phyloP scores from a whole-genome alignment of 345 rosid genomes.

The Heritiera fomes region DNA sequence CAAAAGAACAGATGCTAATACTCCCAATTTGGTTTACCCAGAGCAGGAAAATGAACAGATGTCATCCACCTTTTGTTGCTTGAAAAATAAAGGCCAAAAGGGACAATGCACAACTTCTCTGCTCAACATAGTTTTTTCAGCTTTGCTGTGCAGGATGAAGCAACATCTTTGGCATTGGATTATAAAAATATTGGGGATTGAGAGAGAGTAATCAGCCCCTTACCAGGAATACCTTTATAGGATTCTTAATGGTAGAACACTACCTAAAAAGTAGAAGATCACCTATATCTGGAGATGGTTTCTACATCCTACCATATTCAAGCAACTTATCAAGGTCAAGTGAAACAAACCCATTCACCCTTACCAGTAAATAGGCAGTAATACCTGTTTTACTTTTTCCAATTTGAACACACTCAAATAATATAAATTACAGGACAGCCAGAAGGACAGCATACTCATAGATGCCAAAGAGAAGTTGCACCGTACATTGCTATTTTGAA shows the following conservation, averaged over 20 bases:
- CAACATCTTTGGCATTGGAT: slow-evolving; percentile 48
- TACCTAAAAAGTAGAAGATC: slow-evolving; percentile 39
- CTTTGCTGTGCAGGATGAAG: slow-evolving; percentile 53
- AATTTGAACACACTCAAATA: slow-evolving; percentile 40
- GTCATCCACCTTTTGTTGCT: slow-evolving; percentile 58
- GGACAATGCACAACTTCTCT: slow-evolving; percentile 47
- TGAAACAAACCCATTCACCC: slow-evolving; percentile 24
- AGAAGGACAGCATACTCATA: slow-evolving; percentile 30
- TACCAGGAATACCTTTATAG: slow-evolving; percentile 48
- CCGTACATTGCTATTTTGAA: slow-evolving; percentile 24
- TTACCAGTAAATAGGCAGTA: slow-evolving; percentile 37
- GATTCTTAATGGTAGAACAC: slow-evolving; percentile 31
- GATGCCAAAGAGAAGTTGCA: slow-evolving; percentile 18
- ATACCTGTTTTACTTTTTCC: slow-evolving; percentile 51
- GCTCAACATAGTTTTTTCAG: slow-evolving; percentile 52
- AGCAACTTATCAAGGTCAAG: slow-evolving; percentile 27
- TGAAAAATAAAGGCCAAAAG: slow-evolving; percentile 48
- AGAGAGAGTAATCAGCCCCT: slow-evolving; percentile 37
- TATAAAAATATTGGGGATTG: slow-evolving; percentile 29
- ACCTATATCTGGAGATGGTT: slow-evolving; percentile 28
- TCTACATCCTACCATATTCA: slow-evolving; percentile 35
- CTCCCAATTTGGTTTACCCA: slow-evolving; percentile 70
- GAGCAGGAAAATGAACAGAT: slow-evolving; percentile 47
- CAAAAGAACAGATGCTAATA: slow-evolving; percentile 57
- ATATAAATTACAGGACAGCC: slow-evolving; percentile 24